These are phyloP conservation scores for Sambucus nigra DNA, from an alignment of 129 eudicot genomes.

Conservation along the genomic window DNA sequence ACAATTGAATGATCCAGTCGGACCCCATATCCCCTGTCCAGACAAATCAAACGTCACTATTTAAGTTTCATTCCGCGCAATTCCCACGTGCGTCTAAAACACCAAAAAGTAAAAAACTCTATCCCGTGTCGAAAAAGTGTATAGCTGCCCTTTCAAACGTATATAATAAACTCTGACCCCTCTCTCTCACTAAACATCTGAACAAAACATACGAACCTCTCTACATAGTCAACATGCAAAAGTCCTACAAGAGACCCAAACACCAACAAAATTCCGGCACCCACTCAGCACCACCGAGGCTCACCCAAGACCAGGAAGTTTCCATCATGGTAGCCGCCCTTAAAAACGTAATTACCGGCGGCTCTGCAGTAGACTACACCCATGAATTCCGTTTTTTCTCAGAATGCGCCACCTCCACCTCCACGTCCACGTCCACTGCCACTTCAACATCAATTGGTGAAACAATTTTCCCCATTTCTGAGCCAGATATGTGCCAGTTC, in stretches of 20 bases:
- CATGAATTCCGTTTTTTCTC: neutral
- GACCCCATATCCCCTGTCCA: no score
- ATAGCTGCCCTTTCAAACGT: conserved; percentile 14
- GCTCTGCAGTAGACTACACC: neutral
- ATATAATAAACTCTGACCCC: neutral
- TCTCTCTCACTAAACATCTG: neutral
- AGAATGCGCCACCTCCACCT: neutral
- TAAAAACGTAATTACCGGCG: conserved; percentile 25
- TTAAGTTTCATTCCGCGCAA: no score
- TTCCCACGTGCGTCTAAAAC: no score
- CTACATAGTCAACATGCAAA: neutral
- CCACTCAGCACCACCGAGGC: neutral
- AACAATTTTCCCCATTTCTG: conserved; percentile 7
- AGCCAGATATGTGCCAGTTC: conserved; percentile 15
- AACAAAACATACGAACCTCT: neutral
- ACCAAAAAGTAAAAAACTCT: no score
- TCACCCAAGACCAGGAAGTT: conserved; percentile 19
- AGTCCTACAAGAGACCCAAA: neutral
- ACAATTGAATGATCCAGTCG: no score
- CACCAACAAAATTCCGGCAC: neutral
- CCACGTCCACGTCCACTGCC: neutral
- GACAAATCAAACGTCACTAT: no score
- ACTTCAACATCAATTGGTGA: neutral
- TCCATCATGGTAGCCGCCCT: conserved; percentile 25
- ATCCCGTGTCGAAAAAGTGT: conserved; percentile 39